Evolutionary conservation across 345 rosid species (phyloP).

Genomic region (Excoecaria agallocha): DNA sequence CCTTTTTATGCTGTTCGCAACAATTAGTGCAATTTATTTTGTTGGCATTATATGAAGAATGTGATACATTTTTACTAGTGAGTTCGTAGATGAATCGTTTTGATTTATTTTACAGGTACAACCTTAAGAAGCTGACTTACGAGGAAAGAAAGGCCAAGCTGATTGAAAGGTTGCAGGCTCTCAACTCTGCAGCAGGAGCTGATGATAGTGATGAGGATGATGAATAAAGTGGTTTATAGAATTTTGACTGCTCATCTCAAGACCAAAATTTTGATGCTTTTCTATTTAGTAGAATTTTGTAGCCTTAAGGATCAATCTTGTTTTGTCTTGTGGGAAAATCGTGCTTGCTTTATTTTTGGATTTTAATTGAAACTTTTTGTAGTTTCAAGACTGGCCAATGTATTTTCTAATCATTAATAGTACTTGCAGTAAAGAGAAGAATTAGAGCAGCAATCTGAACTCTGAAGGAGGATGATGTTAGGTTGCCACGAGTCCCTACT

Average conservation of each 20-base stretch:
- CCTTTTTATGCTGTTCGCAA: not conserved
- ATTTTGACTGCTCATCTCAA: not conserved
- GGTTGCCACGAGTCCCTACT: too few relatives aligned
- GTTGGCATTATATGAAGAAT: too few relatives aligned
- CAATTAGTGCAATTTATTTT: too few relatives aligned
- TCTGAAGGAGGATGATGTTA: too few relatives aligned
- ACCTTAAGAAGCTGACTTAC: slow-evolving; percentile 74
- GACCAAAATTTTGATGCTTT: not conserved
- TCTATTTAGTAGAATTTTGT: too few relatives aligned
- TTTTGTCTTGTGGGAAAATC: not conserved
- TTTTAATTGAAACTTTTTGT: not conserved
- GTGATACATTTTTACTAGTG: too few relatives aligned
- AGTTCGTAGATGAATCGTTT: too few relatives aligned
- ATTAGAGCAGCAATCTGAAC: not conserved
- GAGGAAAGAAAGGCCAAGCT: slow-evolving; percentile 75
- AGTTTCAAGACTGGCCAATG: not conserved
- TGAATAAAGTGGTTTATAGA: not conserved
- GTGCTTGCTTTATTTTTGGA: not conserved
- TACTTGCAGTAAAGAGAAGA: not conserved
- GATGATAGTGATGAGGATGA: slow-evolving; percentile 35
- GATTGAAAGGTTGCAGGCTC: slow-evolving; percentile 62
- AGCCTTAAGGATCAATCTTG: not conserved
- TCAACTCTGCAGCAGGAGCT: slow-evolving; percentile 44
- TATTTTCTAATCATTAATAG: not conserved
- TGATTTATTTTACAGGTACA: slow-evolving; percentile 42